Evolutionary conservation across 805 yeast genomes (phyloP).

Genomic region (Wickerhamomyces silvicola): DNA sequence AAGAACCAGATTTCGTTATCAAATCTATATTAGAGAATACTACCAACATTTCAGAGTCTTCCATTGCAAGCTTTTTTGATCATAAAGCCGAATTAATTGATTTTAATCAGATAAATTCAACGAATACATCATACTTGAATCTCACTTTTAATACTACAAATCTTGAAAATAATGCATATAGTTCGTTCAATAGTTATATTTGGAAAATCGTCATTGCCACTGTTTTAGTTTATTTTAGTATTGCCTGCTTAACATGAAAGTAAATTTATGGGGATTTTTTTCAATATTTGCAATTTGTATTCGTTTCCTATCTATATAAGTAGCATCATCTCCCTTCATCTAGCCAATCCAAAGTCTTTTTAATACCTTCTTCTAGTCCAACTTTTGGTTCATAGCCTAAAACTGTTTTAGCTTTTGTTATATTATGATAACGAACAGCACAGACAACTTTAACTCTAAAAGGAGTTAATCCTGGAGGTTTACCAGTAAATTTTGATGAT

Average conservation of each 20-base stretch:
- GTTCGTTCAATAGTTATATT: no score
- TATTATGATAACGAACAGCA: constrained; percentile 90
- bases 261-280: no score
- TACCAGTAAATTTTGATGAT: constrained; percentile 62
- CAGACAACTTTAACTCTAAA: constrained; percentile 90
- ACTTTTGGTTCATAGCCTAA: constrained; percentile 81
- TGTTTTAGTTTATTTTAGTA: no score
- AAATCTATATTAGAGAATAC: constrained; percentile 16
- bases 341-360: constrained; percentile 80
- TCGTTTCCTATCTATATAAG: no score
- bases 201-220: no score
- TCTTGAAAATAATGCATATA: no score
- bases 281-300: no score
- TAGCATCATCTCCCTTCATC: constrained; percentile 44
- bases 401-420: constrained; percentile 71
- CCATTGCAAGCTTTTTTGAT: constrained; percentile 4
- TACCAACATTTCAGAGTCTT: constrained; percentile 4
- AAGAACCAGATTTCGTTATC: constrained; percentile 19
- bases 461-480: constrained; percentile 92
- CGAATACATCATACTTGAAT: constrained; percentile 2
- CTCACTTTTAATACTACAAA: no score
- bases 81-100: neutral
- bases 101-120: neutral
- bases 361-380: constrained; percentile 72
- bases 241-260: no score